phyloP scores from a whole-genome alignment of 2,329 filamentous ascomycete species.

The Blumeriella jaapii region DNA sequence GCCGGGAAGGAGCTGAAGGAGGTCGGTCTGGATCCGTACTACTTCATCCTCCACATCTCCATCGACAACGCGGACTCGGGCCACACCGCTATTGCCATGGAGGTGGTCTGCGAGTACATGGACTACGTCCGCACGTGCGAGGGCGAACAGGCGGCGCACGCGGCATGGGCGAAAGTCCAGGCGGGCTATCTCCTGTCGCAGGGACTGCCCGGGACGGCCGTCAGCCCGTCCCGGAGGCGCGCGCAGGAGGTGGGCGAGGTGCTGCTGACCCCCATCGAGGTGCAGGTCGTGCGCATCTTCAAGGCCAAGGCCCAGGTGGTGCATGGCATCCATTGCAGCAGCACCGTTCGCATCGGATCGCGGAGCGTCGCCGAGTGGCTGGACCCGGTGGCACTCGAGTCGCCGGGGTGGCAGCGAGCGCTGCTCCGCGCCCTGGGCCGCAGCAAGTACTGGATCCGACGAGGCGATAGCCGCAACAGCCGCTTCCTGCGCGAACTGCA shows the following conservation, averaged over 20 bases:
- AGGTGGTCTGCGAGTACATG: conserved; percentile 31
- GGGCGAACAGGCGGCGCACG: conserved; percentile 24
- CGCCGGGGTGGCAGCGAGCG: conserved; percentile 26
- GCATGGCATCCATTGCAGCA: conserved; percentile 31
- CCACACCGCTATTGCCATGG: conserved; percentile 36
- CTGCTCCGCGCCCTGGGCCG: conserved; percentile 29
- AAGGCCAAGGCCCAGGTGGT: conserved; percentile 30
- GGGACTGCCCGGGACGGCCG: conserved; percentile 7
- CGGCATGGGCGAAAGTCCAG: conserved; percentile 32
- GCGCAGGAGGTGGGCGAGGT: background rate
- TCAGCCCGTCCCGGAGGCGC: conserved; percentile 4
- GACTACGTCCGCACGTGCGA: conserved; percentile 20
- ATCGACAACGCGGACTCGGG: conserved; percentile 40
- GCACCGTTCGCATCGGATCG: conserved; percentile 30
- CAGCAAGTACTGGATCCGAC: conserved; percentile 32
- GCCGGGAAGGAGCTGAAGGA: conserved; percentile 34
- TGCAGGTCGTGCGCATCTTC: conserved; percentile 27
- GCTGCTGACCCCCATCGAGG: conserved; percentile 10
- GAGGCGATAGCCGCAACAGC: conserved; percentile 31
- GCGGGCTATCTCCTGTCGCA: conserved; percentile 31
- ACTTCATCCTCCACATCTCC: conserved; percentile 38
- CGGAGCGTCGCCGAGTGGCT: conserved; percentile 32
- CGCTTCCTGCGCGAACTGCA: conserved; percentile 31
- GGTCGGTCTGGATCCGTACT: conserved; percentile 33
- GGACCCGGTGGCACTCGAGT: conserved; percentile 25